A percentile compares a stretch with the other conserved stretches of the same genome.
These are phyloP conservation scores for Colletotrichum acutatum DNA, from an alignment of 2,329 filamentous ascomycete genomes.

Conservation along the genomic window DNA sequence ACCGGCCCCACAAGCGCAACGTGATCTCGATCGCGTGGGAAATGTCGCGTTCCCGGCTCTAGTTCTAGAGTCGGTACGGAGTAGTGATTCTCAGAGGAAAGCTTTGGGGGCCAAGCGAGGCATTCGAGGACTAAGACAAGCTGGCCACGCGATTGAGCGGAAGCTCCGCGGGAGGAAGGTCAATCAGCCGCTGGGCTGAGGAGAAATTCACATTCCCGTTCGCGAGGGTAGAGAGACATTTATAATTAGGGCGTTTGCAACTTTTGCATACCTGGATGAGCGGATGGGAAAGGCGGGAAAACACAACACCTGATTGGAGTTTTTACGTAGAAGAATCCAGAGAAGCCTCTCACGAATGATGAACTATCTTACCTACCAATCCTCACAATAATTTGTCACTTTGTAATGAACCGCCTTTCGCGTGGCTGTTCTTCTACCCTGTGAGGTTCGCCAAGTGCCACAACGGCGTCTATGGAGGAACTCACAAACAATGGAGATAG, in stretches of 20 bases:
- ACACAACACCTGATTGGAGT: background rate
- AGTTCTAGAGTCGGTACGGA: background rate
- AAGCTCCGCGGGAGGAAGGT: background rate
- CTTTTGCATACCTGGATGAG: background rate
- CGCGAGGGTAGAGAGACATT: background rate
- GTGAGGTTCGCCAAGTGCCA: background rate
- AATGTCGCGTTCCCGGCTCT: background rate
- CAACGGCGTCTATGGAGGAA: too few species aligned
- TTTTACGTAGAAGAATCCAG: background rate
- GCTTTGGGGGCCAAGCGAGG: constrained; percentile 1
- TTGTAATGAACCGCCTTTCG: background rate
- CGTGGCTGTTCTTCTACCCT: background rate
- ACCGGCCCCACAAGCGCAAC: background rate
- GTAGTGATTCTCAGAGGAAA: background rate
- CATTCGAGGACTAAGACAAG: background rate
- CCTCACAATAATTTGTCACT: background rate
- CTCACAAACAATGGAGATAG: background rate
- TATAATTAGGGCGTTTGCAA: constrained; percentile 6
- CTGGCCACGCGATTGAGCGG: background rate
- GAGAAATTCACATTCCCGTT: background rate
- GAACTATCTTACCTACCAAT: constrained; percentile 5
- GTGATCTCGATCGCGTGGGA: background rate
- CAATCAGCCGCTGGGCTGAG: too few species aligned
- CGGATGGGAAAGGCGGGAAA: background rate
- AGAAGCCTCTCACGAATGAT: constrained; percentile 10